Conservation (phyloP, 2,329 filamentous ascomycete species). For the Fusarium pseudoanthophilum region DNA sequence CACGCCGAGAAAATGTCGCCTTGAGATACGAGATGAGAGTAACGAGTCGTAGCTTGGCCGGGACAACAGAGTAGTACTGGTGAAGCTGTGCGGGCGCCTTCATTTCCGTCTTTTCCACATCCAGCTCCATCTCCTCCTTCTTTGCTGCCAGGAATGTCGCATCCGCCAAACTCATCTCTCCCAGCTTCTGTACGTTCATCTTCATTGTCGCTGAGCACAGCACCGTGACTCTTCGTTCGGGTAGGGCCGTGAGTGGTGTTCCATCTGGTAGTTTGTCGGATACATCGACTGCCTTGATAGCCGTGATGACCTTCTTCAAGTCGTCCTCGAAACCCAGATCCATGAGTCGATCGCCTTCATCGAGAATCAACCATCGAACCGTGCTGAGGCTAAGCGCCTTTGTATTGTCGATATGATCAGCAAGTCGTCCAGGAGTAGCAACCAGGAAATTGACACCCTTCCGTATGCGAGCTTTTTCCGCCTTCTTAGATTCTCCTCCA, state of each 20-base stretch:
- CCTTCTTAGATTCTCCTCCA: constrained; percentile 75
- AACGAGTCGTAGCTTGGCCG: constrained; percentile 90
- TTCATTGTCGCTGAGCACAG: constrained; percentile 98
- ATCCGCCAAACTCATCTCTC: constrained; percentile 94
- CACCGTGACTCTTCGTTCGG: constrained; percentile 82
- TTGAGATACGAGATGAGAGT: constrained; percentile 87
- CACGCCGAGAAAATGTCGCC: constrained; percentile 86
- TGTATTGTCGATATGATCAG: constrained; percentile 93
- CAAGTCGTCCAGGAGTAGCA: constrained; percentile 89
- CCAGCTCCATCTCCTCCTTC: constrained; percentile 60
- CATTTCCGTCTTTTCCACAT: constrained; percentile 69
- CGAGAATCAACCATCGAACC: constrained; percentile 92
- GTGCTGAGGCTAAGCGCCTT: constrained; percentile 87
- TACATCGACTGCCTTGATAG: constrained; percentile 74
- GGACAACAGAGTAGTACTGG: constrained; percentile 87
- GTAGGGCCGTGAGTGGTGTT: constrained; percentile 70
- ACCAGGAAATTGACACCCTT: constrained; percentile 97
- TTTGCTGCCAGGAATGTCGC: constrained; percentile 84
- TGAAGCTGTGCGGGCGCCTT: constrained; percentile 89
- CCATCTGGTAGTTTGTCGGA: constrained; percentile 69
- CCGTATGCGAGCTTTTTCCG: constrained; percentile 90
- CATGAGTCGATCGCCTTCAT: constrained; percentile 98
- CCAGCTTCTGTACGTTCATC: constrained; percentile 93
- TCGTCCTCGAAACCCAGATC: constrained; percentile 97
- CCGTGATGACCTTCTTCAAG: constrained; percentile 84